phyloP scores from a whole-genome alignment of 305 asterid genomes.

The Petunia hybrid region DNA sequence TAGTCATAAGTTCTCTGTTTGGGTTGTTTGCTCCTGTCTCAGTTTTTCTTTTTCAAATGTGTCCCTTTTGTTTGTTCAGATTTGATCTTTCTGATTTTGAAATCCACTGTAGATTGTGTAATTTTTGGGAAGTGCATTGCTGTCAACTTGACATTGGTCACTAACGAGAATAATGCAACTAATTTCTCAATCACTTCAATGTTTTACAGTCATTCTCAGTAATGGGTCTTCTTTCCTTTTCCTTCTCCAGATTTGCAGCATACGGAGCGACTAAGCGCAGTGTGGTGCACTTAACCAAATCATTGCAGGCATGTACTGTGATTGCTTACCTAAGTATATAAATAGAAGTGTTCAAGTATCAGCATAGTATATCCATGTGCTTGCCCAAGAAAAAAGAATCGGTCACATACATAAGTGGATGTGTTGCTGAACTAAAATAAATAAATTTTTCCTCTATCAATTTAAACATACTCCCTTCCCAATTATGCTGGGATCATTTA shows the following conservation, averaged over 20 bases:
- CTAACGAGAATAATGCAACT: constrained; percentile 15
- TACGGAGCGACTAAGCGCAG: constrained; percentile 99
- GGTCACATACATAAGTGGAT: background rate
- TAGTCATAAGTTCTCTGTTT: constrained; percentile 6
- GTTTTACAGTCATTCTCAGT: background rate
- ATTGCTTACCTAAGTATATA: constrained; percentile 24
- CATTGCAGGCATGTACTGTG: constrained; percentile 72
- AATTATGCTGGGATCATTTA: background rate
- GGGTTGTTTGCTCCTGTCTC: background rate
- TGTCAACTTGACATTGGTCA: background rate
- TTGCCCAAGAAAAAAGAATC: background rate
- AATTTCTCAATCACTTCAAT: background rate
- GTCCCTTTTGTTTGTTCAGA: constrained; percentile 19
- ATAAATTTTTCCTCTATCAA: constrained; percentile 18
- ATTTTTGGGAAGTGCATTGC: constrained; percentile 14
- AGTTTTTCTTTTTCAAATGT: constrained; percentile 17
- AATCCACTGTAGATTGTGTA: constrained; percentile 26
- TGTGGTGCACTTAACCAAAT: constrained; percentile 97
- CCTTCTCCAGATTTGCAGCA: constrained; percentile 84
- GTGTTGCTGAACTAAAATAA: constrained; percentile 3
- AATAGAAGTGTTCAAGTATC: background rate
- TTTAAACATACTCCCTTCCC: background rate
- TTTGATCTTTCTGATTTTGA: constrained; percentile 14
- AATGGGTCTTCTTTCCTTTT: constrained; percentile 20
- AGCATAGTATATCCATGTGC: constrained; percentile 4